phyloP scores from a whole-genome alignment of 2,329 filamentous ascomycete species.

The Arachnomyces sp. region DNA sequence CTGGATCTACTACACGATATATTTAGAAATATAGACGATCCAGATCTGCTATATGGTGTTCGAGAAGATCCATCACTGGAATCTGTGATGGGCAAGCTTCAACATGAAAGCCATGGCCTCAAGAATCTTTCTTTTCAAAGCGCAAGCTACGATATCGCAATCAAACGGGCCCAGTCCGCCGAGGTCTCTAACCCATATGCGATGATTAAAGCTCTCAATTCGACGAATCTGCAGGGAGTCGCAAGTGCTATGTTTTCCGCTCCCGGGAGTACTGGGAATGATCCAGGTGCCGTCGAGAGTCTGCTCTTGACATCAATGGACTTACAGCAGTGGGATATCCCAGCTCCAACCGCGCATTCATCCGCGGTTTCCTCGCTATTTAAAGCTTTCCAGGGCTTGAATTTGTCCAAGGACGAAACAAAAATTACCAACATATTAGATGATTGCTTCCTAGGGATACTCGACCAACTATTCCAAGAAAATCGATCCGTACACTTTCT shows the following conservation, averaged over 20 bases:
- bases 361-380: constrained; percentile 65
- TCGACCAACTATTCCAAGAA: constrained; percentile 31
- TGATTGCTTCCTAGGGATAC: constrained; percentile 46
- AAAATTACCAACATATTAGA: constrained; percentile 53
- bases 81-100: constrained; percentile 70
- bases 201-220: constrained; percentile 67
- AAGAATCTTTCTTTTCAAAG: constrained; percentile 87
- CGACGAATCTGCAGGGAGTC: constrained; percentile 74
- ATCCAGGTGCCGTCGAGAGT: constrained; percentile 51
- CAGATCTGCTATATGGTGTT: constrained; percentile 90
- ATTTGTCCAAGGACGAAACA: constrained; percentile 52
- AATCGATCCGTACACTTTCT: constrained; percentile 38
- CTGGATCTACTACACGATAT: constrained; percentile 67
- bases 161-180: constrained; percentile 52
- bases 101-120: constrained; percentile 79
- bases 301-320: constrained; percentile 73
- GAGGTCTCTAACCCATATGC: constrained; percentile 56
- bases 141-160: constrained; percentile 79
- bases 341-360: constrained; percentile 55
- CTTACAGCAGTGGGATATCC: constrained; percentile 86
- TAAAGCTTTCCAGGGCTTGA: constrained; percentile 69
- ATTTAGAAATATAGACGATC: constrained; percentile 89
- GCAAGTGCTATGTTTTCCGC: constrained; percentile 69
- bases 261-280: constrained; percentile 44
- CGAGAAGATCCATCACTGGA: constrained; percentile 67